Evolutionary conservation across 208 protist genomes (phyloP), one percentile per base, ranked within the genome.

Genomic region (Angomonas deanei): DNA sequence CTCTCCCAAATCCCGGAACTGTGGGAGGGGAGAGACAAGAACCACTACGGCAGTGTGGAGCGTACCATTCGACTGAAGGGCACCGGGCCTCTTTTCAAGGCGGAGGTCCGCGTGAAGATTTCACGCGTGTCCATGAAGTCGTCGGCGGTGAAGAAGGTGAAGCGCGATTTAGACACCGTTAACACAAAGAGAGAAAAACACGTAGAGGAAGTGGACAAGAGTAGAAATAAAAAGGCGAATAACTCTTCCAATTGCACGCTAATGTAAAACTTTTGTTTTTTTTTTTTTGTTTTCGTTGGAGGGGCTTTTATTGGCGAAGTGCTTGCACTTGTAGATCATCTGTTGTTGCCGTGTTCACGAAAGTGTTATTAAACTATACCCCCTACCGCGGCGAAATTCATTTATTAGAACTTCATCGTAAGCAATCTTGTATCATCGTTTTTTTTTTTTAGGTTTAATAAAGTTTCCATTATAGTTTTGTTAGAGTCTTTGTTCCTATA

Each of bases 1-100:
- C 60, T 92, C 5, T 66, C 85, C 50, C 63, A 78, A 32, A 57
- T 89, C 24, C 47, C 60, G 27, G 74, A 75, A 26, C 67, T 90
- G 36, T 88, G 71, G 72, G 36, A 47, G 15, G 63, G 70, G 36
- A 65, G 42, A 49, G 11, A 58, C 30, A 15, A 19, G 30, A 59
- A 39, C 19, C 36, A 31, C 23, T 13, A 67, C 19, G 71, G 69
- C 33, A 38, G 39, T 21, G 65, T 65, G 48, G 66, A 73, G 65
- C 68, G 52, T 61, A 82, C 33, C 24, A 55, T 78, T 15, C 59
- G 56, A 1, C 65, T 85, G 0, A 38, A 23, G 4, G 48, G 64
- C 3, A 60, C 66, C 0, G 33, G 50, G 13, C 30, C 54, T 19
- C 49, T 74, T 17, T 76, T 63, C 32, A 70, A 66, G 17, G 79